Evolutionary conservation across 2,329 filamentous ascomycete genomes (phyloP).

Genomic region (Alternaria gaisen): DNA sequence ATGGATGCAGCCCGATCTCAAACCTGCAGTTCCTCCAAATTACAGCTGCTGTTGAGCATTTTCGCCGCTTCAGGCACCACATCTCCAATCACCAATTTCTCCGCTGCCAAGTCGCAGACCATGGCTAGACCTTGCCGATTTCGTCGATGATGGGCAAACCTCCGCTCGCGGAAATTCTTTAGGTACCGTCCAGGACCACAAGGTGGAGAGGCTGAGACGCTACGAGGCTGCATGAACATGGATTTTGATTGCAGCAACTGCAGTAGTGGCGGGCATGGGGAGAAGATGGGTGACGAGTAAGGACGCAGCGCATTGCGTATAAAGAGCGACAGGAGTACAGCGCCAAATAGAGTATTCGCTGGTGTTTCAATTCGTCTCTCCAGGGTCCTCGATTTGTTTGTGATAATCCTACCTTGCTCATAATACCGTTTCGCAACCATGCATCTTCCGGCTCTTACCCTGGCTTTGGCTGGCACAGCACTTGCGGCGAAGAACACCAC

Average conservation of each 20-base stretch:
- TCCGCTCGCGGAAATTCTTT: slow-evolving; percentile 29
- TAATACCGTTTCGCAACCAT: slow-evolving; percentile 28
- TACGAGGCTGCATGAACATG: slow-evolving; percentile 21
- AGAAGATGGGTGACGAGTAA: neutral
- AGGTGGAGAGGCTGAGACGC: slow-evolving; percentile 17
- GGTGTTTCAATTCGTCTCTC: neutral
- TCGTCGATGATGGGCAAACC: slow-evolving; percentile 18
- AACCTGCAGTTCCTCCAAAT: neutral
- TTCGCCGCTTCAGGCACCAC: neutral
- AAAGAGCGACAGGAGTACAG: slow-evolving; percentile 7
- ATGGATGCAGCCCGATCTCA: neutral
- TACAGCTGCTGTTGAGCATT: neutral
- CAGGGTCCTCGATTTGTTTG: neutral
- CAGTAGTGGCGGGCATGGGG: slow-evolving; percentile 9
- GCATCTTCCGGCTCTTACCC: slow-evolving; percentile 36
- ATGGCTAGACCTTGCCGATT: slow-evolving; percentile 19
- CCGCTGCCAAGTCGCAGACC: slow-evolving; percentile 26
- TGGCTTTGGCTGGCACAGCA: slow-evolving; percentile 32
- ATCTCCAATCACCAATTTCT: slow-evolving; percentile 38
- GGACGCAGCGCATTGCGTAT: slow-evolving; percentile 12
- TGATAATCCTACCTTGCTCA: slow-evolving; percentile 13
- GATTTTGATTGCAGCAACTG: slow-evolving; percentile 23
- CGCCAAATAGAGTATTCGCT: neutral
- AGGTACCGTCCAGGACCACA: slow-evolving; percentile 9
- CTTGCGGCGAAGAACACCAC: slow-evolving; percentile 35